A percentile compares a stretch with the other conserved stretches of the same genome.
Conservation (phyloP, 2,329 filamentous ascomycete species). For the Penicillium sp. region DNA sequence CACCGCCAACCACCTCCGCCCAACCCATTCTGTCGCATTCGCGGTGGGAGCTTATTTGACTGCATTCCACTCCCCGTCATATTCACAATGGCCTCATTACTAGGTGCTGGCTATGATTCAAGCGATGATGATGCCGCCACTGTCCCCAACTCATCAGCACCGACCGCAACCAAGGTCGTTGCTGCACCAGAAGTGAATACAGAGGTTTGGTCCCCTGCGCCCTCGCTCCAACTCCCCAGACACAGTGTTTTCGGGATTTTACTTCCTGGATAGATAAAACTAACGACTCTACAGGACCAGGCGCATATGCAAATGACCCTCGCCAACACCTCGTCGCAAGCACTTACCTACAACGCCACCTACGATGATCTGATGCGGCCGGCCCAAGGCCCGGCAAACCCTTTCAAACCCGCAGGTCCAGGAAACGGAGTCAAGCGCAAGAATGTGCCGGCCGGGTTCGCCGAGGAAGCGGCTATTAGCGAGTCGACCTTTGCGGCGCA, state of each 20-base stretch:
- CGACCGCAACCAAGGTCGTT: conserved; percentile 41
- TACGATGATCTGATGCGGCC: conserved; percentile 69
- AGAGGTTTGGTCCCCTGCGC: conserved; percentile 53
- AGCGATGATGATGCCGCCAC: conserved; percentile 48
- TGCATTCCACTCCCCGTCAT: conserved; percentile 2
- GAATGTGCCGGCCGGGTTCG: conserved; percentile 79
- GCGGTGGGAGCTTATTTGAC: conserved; percentile 6
- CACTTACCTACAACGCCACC: conserved; percentile 57
- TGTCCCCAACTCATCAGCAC: conserved; percentile 25
- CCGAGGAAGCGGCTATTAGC: conserved; percentile 83
- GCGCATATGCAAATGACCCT: conserved; percentile 52
- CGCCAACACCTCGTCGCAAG: conserved; percentile 51
- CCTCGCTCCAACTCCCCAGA: background rate
- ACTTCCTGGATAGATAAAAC: conserved; percentile 27
- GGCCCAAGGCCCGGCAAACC: conserved; percentile 67
- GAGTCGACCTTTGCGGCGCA: conserved; percentile 86
- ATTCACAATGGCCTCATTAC: conserved; percentile 42
- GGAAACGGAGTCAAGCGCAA: conserved; percentile 65
- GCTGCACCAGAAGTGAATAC: conserved; percentile 54
- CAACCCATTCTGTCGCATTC: conserved; percentile 6
- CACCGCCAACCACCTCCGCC: conserved; percentile 15
- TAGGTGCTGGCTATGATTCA: conserved; percentile 47
- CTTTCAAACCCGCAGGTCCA: conserved; percentile 63
- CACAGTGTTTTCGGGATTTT: background rate
- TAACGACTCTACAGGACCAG: conserved; percentile 47